Base-by-base conservation (phyloP, 169 alveolate genomes). In the Cryptosporidium ubiquitum region DNA sequence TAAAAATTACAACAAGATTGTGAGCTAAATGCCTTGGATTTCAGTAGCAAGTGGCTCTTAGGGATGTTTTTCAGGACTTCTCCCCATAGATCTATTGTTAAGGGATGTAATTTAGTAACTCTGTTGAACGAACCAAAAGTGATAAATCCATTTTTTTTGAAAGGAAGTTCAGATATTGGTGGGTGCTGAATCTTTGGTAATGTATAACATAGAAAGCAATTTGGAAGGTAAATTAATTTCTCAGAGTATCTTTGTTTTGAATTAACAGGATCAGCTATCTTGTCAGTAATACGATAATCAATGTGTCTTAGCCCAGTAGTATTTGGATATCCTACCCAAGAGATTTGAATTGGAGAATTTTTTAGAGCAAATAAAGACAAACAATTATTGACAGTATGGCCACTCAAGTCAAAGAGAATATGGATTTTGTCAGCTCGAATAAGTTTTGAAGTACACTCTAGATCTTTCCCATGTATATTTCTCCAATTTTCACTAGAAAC, bases 261-360 rank as follows among this genome's bases (percentile, higher is more conserved):
- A 37, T 66, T 69, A 12, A 73, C 64, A 26, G 96, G 95, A 35
- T 93, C 94, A 7, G 93, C 91, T 26, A 79, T 57, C 39, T 85
- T 85, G 60, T 95, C 97, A 0, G 96, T 84, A 42, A 95, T 91
- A 12, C 95, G 71, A 85, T 91, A 95, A 69, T 95, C 97, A 68
- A 95, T 93, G 37, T 92, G 74, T 26, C 84, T 86, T 57, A 94
- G 93, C 5, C 96, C 96, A 12, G 94, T 94, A 12, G 96, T 92
- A 66, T 95, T 95, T 68, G 95, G 95, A 85, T 93, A 95, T 57
- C 97, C 97, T 70, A 95, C 92, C 93, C 93, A 95, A 18, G 93
- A 70, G 2, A 85, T 84, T 57, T 92, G 85, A 18, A 91, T 84
- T 14, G 95, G 96, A 23, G 96, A 94, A 14, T 94, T 94, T 61